These are phyloP conservation scores for Fomes fomentarius DNA, from an alignment of 1,284 basidiomycete genomes.

Conservation along the genomic window DNA sequence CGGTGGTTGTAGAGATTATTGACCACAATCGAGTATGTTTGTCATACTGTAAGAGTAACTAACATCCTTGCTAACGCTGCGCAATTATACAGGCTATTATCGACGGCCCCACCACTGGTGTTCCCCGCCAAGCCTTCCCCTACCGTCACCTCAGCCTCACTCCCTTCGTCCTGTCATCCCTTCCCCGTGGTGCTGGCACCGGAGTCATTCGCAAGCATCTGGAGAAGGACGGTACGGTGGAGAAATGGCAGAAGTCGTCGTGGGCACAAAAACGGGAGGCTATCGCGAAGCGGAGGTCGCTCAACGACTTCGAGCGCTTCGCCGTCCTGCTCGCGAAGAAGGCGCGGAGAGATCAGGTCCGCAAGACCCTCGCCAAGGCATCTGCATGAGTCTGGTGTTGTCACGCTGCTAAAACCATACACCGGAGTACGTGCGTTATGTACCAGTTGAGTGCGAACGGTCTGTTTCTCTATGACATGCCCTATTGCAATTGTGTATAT, in stretches of 20 bases:
- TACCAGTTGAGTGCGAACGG: too few species aligned
- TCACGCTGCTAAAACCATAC: too few species aligned
- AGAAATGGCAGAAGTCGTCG: slow-evolving; percentile 83
- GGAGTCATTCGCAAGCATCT: slow-evolving; percentile 86
- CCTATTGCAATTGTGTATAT: too few species aligned
- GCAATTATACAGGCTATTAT: slow-evolving; percentile 79
- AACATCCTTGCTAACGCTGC: neutral
- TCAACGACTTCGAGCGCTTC: slow-evolving; percentile 94
- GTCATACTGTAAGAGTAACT: too few species aligned
- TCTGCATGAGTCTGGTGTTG: slow-evolving; percentile 28
- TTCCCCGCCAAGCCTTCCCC: slow-evolving; percentile 90
- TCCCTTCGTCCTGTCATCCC: slow-evolving; percentile 80
- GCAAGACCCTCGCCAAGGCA: slow-evolving; percentile 54
- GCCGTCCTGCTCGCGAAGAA: slow-evolving; percentile 78
- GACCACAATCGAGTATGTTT: slow-evolving; percentile 92
- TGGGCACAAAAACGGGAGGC: slow-evolving; percentile 93
- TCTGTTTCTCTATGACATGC: too few species aligned
- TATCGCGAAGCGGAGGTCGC: slow-evolving; percentile 74
- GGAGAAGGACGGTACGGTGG: slow-evolving; percentile 78
- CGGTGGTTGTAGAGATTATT: slow-evolving; percentile 96
- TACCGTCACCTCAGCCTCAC: slow-evolving; percentile 96
- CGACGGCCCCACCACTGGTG: slow-evolving; percentile 90
- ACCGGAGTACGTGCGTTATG: too few species aligned
- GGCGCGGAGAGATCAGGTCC: slow-evolving; percentile 68
- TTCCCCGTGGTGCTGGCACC: slow-evolving; percentile 88